Percentiles rank a stretch among this genome's conserved stretches.
Evolutionary conservation across 768 basidiomycete species (phyloP).

Genomic region (Cyclocybe cylindracea): DNA sequence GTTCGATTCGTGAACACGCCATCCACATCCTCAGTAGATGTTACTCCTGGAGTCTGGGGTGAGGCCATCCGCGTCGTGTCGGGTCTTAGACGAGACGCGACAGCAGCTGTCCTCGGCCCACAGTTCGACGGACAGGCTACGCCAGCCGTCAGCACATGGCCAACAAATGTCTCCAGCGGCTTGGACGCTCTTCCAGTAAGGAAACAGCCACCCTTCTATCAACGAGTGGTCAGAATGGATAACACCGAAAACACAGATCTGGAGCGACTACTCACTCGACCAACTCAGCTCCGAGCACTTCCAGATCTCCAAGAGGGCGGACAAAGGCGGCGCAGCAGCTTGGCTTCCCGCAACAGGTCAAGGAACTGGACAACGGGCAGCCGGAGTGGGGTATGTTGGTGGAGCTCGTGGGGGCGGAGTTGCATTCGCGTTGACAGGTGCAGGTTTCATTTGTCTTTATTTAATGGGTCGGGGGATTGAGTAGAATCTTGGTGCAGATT

Average conservation of each 20-base stretch:
- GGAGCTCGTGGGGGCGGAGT: slow-evolving; percentile 36
- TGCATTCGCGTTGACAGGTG: slow-evolving; percentile 34
- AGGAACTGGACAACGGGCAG: slow-evolving; percentile 33
- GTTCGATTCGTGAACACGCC: slow-evolving; percentile 31
- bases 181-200: slow-evolving; percentile 30
- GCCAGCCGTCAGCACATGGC: slow-evolving; percentile 35
- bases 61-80: slow-evolving; percentile 37
- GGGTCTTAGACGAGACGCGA: slow-evolving; percentile 37
- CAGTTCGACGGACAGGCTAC: slow-evolving; percentile 36
- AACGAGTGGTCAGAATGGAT: not conserved
- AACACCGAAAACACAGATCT: slow-evolving; percentile 11
- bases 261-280: slow-evolving; percentile 37
- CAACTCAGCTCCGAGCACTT: slow-evolving; percentile 32
- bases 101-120: slow-evolving; percentile 34
- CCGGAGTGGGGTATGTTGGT: slow-evolving; percentile 37
- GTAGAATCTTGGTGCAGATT: slow-evolving; percentile 21
- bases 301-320: slow-evolving; percentile 31
- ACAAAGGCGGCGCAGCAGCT: slow-evolving; percentile 27
- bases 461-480: too few species aligned
- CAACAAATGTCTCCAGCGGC: slow-evolving; percentile 31
- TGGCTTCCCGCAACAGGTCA: slow-evolving; percentile 16
- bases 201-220: not conserved
- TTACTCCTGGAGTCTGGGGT: slow-evolving; percentile 31
- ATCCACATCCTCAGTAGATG: slow-evolving; percentile 1
- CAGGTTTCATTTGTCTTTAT: not conserved